Conservation (phyloP, 768 basidiomycete species). For the Terana coerulea region DNA sequence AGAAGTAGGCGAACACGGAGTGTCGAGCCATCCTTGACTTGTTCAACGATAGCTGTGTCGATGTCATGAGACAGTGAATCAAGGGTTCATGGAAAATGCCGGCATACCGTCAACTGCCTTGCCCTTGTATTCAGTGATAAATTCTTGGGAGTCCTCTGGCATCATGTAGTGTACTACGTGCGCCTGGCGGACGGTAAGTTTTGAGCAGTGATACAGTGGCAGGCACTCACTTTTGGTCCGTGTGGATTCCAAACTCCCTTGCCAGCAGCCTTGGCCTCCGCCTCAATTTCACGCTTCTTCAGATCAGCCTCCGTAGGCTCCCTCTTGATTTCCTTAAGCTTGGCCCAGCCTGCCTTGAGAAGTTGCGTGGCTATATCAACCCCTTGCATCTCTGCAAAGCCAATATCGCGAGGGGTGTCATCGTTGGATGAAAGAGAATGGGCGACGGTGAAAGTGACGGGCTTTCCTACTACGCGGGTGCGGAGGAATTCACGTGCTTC, state of each 20-base stretch:
- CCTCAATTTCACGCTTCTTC: slow-evolving; percentile 69
- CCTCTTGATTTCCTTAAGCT: slow-evolving; percentile 82
- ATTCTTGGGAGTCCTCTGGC: slow-evolving; percentile 86
- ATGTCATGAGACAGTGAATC: neutral
- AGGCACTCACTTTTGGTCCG: slow-evolving; percentile 62
- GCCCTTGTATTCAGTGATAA: slow-evolving; percentile 91
- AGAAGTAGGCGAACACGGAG: slow-evolving; percentile 84
- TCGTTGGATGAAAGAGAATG: slow-evolving; percentile 78
- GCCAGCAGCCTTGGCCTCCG: slow-evolving; percentile 67
- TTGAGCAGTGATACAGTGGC: neutral
- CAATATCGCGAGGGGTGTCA: slow-evolving; percentile 76
- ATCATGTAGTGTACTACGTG: slow-evolving; percentile 77
- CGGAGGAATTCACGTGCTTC: slow-evolving; percentile 93
- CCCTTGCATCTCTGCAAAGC: slow-evolving; percentile 68
- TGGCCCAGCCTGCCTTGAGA: slow-evolving; percentile 90
- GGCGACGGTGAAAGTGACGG: slow-evolving; percentile 77
- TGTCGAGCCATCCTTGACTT: slow-evolving; percentile 90
- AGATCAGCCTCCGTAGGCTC: slow-evolving; percentile 78
- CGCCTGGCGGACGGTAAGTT: slow-evolving; percentile 47
- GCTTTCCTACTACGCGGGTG: slow-evolving; percentile 81
- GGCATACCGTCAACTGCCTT: slow-evolving; percentile 76
- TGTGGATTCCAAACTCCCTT: slow-evolving; percentile 87
- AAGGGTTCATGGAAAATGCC: slow-evolving; percentile 7
- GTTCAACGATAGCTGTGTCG: slow-evolving; percentile 87
- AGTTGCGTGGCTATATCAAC: slow-evolving; percentile 72